Evolutionary conservation across 352 stramenopile genomes (phyloP), one percentile per base, ranked within the genome.

Genomic region (Globisporangium megalacanthum): DNA sequence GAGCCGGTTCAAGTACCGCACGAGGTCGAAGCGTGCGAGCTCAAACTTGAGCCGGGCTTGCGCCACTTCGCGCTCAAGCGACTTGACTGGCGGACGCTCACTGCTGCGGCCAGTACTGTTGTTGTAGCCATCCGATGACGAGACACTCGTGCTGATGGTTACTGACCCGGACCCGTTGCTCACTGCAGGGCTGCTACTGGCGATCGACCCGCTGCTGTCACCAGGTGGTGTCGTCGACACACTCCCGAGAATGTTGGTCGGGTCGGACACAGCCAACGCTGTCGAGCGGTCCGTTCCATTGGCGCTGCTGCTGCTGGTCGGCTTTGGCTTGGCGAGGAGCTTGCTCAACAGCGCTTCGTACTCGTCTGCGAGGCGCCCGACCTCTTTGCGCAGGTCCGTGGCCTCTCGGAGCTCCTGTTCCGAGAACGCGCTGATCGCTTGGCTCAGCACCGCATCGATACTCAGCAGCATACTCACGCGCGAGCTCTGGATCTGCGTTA

Each of bases 331-430:
- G 45, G 76, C 82, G 20, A 95, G 55, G 11, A 90, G 52, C 64
- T 92, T 95, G n/a, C 80, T 83, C 9, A 95, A 53, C 29, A 88
- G 66, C 17, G 77, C 68, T 44, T 95, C 86, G 61, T 95, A 95
- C 39, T 95, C 86, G 31, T 95, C 86, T 14, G 72, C 78, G 0
- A 90, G 69, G 7, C 75, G 72, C 0, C 65, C 49, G 3, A 94
- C 81, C 25, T 93, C 82, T 52, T 86, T 86, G 20, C 80, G 64
- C 36, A 92, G 25, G 13, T 95, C 86, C 5, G 70, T 69, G 0
- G 78, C 76, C 41, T 92, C 79, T 62, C 87, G 89, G 15, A 92
- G 47, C 33, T 95, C 86, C 39, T 89, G 73, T 35, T 93, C 83
- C 0, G 72, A 63, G 52, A 95, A 89, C 37, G 79, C 66, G 19